phyloP scores from a whole-genome alignment of 106 monocot species.

The Alisma plantagoaquatica region DNA sequence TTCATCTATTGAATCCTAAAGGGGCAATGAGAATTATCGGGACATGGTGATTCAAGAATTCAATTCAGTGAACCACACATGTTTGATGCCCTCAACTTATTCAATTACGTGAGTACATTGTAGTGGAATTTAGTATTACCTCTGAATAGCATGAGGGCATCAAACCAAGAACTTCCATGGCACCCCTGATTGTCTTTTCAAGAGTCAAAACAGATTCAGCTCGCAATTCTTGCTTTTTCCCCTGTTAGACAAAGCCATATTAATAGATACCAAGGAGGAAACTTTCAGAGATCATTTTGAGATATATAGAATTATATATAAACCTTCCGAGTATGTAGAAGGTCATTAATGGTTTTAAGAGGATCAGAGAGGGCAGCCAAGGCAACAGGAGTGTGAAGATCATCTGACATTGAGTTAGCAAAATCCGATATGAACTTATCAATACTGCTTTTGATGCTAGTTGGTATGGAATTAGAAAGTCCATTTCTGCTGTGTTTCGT shows the following conservation, averaged over 20 bases:
- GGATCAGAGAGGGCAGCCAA: slow-evolving; percentile 85
- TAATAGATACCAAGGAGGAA: slow-evolving; percentile 3
- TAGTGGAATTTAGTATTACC: slow-evolving; percentile 25
- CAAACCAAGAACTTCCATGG: slow-evolving; percentile 56
- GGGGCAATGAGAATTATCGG: no score
- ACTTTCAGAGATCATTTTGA: background rate
- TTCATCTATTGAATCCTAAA: no score
- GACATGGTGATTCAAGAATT: no score
- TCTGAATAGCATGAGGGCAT: slow-evolving; percentile 51
- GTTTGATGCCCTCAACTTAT: no score
- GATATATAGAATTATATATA: background rate
- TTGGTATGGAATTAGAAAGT: slow-evolving; percentile 27
- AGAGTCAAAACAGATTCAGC: slow-evolving; percentile 51
- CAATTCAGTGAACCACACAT: no score
- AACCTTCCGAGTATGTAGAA: slow-evolving; percentile 84
- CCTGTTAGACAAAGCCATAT: slow-evolving; percentile 28
- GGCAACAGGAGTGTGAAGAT: slow-evolving; percentile 79
- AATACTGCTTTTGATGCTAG: slow-evolving; percentile 33
- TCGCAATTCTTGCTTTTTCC: slow-evolving; percentile 57
- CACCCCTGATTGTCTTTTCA: slow-evolving; percentile 42
- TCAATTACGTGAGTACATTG: no score
- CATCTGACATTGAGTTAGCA: slow-evolving; percentile 65
- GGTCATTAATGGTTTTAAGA: slow-evolving; percentile 83
- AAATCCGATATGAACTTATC: slow-evolving; percentile 44
- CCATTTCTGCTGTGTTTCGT: slow-evolving; percentile 15